Evolutionary conservation across 805 yeast genomes (phyloP).

Genomic region (Spencermartinsiella europaea): DNA sequence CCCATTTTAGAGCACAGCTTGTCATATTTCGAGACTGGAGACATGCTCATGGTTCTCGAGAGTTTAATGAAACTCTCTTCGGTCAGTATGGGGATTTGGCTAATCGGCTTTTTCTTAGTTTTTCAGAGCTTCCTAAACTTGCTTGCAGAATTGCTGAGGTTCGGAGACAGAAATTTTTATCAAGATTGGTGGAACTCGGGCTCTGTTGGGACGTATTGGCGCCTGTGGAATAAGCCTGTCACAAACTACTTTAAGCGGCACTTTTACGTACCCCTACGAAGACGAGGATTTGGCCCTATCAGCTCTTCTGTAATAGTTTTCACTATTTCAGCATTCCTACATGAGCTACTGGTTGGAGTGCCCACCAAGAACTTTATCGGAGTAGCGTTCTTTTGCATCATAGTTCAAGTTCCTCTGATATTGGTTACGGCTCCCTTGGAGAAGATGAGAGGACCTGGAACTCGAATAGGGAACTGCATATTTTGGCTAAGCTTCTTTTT

Average conservation of each 20-base stretch:
- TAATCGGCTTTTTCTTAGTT: constrained; percentile 37
- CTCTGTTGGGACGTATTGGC: constrained; percentile 45
- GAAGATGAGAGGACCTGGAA: constrained; percentile 36
- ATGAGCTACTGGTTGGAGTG: constrained; percentile 42
- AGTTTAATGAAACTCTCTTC: constrained; percentile 36
- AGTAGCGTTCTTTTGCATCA: constrained; percentile 41
- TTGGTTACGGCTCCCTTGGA: constrained; percentile 40
- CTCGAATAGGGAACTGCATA: constrained; percentile 41
- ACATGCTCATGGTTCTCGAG: constrained; percentile 30
- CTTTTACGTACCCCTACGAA: constrained; percentile 37
- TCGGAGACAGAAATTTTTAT: constrained; percentile 44
- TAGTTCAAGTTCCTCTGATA: constrained; percentile 41
- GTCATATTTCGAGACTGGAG: constrained; percentile 25
- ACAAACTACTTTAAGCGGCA: constrained; percentile 40
- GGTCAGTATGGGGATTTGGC: constrained; percentile 40
- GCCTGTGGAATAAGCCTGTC: constrained; percentile 43
- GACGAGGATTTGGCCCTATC: constrained; percentile 29
- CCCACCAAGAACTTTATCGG: constrained; percentile 45
- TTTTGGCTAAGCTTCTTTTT: constrained; percentile 43
- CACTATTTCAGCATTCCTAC: constrained; percentile 41
- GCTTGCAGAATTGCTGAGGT: constrained; percentile 40
- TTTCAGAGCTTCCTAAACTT: constrained; percentile 41
- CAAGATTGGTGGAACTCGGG: constrained; percentile 49
- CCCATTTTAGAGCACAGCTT: constrained; percentile 39
- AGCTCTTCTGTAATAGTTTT: constrained; percentile 36